Evolutionary conservation across 2,329 filamentous ascomycete genomes (phyloP).

Genomic region (Colletotrichum lindemuthianum): DNA sequence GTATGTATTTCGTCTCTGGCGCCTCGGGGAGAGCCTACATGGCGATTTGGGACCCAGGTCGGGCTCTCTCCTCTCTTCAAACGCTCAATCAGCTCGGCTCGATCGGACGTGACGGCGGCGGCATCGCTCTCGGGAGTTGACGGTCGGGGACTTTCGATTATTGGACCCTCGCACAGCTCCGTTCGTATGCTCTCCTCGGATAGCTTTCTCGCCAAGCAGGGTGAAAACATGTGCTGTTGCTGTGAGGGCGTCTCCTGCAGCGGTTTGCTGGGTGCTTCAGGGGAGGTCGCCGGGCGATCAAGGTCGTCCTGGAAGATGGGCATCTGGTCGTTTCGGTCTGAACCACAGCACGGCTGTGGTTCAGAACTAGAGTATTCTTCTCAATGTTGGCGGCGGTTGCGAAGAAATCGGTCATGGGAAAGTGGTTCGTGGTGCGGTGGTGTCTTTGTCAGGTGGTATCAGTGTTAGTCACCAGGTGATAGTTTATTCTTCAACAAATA

Average conservation of each 20-base stretch:
- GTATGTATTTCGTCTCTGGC: slow-evolving; percentile 7
- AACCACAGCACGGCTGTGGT: slow-evolving; percentile 48
- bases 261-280: slow-evolving; percentile 18
- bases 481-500: slow-evolving; percentile 29
- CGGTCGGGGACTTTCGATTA: slow-evolving; percentile 54
- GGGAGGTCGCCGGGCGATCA: slow-evolving; percentile 45
- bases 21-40: slow-evolving; percentile 55
- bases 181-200: slow-evolving; percentile 71
- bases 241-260: slow-evolving; percentile 2
- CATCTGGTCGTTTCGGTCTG: slow-evolving; percentile 50
- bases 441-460: slow-evolving; percentile 33
- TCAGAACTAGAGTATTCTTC: slow-evolving; percentile 32
- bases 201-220: slow-evolving; percentile 47
- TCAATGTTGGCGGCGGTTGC: slow-evolving; percentile 28
- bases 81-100: slow-evolving; percentile 83
- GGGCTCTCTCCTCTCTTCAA: slow-evolving; percentile 84
- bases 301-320: slow-evolving; percentile 67
- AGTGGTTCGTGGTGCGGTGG: slow-evolving; percentile 5
- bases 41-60: slow-evolving; percentile 74
- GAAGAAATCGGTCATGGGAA: slow-evolving; percentile 14
- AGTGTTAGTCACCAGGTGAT: slow-evolving; percentile 35
- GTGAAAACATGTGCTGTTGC: neutral
- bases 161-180: slow-evolving; percentile 68
- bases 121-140: slow-evolving; percentile 44
- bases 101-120: slow-evolving; percentile 61